A percentile compares a stretch with the other conserved stretches of the same genome.
Evolutionary conservation across 257 asterid species (phyloP).

Genomic region (Przewalskia tangutica): DNA sequence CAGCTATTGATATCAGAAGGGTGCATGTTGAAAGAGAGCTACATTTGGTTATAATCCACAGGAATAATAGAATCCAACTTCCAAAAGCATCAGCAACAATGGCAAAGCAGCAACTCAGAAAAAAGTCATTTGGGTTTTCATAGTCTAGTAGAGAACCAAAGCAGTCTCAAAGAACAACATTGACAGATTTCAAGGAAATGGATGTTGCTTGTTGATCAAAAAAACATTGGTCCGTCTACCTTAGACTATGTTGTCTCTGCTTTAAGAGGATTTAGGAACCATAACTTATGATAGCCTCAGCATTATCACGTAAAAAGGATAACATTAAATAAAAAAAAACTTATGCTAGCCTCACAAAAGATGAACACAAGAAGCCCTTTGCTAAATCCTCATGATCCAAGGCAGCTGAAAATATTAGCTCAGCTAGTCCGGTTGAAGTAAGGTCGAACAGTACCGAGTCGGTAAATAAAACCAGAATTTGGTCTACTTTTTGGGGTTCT

Average conservation of each 20-base stretch:
- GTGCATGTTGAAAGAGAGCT: not conserved
- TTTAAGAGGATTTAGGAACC: not conserved
- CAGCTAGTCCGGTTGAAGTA: not conserved
- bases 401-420: not conserved
- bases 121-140: not conserved
- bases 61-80: not conserved
- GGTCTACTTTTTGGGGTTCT: not conserved
- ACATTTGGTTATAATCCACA: not conserved
- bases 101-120: not conserved
- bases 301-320: not conserved
- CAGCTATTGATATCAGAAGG: not conserved
- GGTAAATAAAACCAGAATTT: not conserved
- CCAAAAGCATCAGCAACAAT: not conserved
- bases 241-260: not conserved
- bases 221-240: not conserved
- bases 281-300: not conserved
- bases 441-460: not conserved
- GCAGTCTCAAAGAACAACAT: not conserved
- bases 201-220: not conserved
- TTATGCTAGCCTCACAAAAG: not conserved
- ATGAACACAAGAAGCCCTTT: not conserved
- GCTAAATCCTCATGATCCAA: not conserved
- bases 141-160: not conserved
- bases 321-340: not conserved
- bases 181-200: not conserved